Base-by-base conservation (phyloP, 306 rosid genomes). In the Quillaja saponaria region DNA sequence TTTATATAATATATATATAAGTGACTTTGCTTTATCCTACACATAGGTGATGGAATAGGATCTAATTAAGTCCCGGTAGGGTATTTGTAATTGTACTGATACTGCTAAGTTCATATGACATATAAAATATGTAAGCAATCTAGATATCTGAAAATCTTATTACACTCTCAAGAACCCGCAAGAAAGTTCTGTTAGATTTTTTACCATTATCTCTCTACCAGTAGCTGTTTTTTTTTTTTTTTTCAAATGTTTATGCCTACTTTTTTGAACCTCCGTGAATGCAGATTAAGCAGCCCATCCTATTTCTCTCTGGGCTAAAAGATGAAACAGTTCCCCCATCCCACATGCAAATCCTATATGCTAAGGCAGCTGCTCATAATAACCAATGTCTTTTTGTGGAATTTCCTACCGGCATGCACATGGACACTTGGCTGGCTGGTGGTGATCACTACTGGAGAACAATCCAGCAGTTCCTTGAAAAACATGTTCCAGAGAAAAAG, bases 321-420 rank as follows among this genome's bases (percentile, higher is more conserved):
- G 99, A 94, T 62, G 97, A 94, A 91, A 94, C 90, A 97, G 85
- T 94, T 71, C 99, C 99, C 12, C 88, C 99, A 11, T 49, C 74
- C 71, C 97, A 94, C 54, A 87, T 94, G 97, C 86, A 83, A 68
- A 61, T 81, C 83, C 86, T 94, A 37, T 94, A 94, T 77, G 99
- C 96, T 45, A 90, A 87, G 82, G 99, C 99, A 48, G 97, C 96
- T 75, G 62, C 91, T 61, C 97, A 71, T 61, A 94, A 94, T 80
- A 83, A 72, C 54, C 82, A 2, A 10, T 87, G 99, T 68, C 76
- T 51, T 49, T 90, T 90, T 69, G 87, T 76, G 63, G 97, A 94
- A 7, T 87, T 94, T 74, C 96, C 97, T 41, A 73, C 77, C 6
- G 99, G 99, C 58, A 94, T 90, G 99, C 99, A 94, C 75, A 94